Evolutionary conservation across 1,284 basidiomycete genomes (phyloP).

Genomic region (Ceratobasidium sp.): DNA sequence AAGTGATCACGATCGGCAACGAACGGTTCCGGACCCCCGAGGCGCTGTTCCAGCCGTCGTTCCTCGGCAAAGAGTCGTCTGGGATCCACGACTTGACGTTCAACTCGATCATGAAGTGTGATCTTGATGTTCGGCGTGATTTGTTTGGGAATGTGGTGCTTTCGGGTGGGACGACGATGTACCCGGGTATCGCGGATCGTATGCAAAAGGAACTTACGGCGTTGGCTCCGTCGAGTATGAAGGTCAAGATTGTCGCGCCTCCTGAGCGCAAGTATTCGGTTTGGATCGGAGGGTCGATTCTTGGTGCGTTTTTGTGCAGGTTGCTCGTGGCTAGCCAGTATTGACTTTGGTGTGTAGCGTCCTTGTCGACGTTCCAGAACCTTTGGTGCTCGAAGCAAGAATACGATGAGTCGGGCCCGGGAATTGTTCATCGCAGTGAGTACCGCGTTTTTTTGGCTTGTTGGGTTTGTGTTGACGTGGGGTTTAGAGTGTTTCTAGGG

Average conservation of each 20-base stretch:
- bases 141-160: constrained; percentile 71
- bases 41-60: constrained; percentile 72
- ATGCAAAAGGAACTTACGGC: constrained; percentile 77
- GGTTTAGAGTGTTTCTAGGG: constrained; percentile 50
- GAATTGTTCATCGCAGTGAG: constrained; percentile 82
- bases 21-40: constrained; percentile 74
- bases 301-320: constrained; percentile 54
- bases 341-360: constrained; percentile 62
- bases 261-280: constrained; percentile 95
- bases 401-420: constrained; percentile 89
- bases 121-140: constrained; percentile 62
- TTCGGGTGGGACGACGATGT: constrained; percentile 75
- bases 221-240: constrained; percentile 65
- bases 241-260: constrained; percentile 91
- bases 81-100: constrained; percentile 76
- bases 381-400: constrained; percentile 93
- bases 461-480: background rate
- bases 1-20: constrained; percentile 75
- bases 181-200: constrained; percentile 72
- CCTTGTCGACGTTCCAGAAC: constrained; percentile 96
- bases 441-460: constrained; percentile 16
- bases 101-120: constrained; percentile 78
- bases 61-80: constrained; percentile 69
- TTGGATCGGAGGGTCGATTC: constrained; percentile 99
- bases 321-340: background rate